Conservation (phyloP, 257 asterid genomes). For the Perilla frutescens region DNA sequence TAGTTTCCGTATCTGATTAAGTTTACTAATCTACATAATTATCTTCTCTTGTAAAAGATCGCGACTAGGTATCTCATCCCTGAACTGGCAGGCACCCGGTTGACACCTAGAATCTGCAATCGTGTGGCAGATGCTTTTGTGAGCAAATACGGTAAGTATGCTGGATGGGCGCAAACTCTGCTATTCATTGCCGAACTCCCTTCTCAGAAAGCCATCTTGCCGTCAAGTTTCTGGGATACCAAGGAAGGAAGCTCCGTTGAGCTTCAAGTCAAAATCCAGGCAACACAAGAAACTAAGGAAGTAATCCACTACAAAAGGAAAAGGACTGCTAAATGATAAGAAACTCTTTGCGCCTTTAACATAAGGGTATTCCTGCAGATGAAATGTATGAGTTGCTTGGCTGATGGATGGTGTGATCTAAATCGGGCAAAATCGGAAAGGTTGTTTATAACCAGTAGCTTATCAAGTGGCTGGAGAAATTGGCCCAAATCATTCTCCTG, state of each 20-base stretch:
- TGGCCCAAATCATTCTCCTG: neutral
- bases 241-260: conserved; percentile 41
- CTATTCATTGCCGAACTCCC: conserved; percentile 95
- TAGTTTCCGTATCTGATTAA: neutral
- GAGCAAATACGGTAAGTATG: conserved; percentile 87
- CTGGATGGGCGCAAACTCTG: conserved; percentile 99
- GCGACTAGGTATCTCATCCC: conserved; percentile 92
- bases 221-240: conserved; percentile 42
- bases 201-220: conserved; percentile 81
- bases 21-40: neutral
- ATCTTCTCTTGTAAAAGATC: conserved; percentile 52
- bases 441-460: neutral
- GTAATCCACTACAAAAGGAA: conserved; percentile 23
- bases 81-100: conserved; percentile 79
- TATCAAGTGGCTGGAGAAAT: too few species aligned
- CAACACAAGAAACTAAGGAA: conserved; percentile 26
- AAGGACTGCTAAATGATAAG: conserved; percentile 27
- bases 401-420: neutral
- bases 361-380: neutral
- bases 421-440: neutral
- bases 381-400: neutral
- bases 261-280: conserved; percentile 32
- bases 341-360: neutral
- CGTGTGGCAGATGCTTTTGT: conserved; percentile 86
- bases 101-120: conserved; percentile 63